Evolutionary conservation across 495 filamentous ascomycete genomes (phyloP), one percentile per base, ranked within the genome.

Genomic region (Lentithecium fluviatile): DNA sequence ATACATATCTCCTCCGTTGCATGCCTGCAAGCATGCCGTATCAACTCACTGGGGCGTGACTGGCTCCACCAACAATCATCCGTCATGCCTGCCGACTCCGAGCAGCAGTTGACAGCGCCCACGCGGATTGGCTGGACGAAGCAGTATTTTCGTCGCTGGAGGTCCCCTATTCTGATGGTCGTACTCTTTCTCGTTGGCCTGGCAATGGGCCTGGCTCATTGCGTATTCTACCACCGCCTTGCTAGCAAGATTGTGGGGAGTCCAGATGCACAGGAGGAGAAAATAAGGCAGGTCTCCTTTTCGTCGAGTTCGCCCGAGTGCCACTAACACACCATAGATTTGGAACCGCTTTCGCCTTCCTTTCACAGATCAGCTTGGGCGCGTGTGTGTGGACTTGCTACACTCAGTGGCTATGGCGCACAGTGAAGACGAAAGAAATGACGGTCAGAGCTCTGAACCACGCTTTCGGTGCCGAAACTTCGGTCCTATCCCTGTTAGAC

Each of bases 401-500:
- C 47, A 60, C 58, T 2, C 58, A 60, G 25, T 60, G 58, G 58
- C 29, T 60, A 1, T 60, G 58, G 58, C 8, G 48, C 37, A 60
- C 50, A 6, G 49, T 60, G 10, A 47, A 47, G 12, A 43, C 19
- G 19, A 54, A 34, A 2, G 58, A 53, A 17, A 46, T 53, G 58
- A 54, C 38, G 2, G 49, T 60, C 2, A n/a, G 24, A 6, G 38
- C 20, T n/a, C 21, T 46, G 0, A 60, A 60, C 25, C 40, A 21
- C 38, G 58, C 58, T 2, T 60, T 60, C 19, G 40, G 49, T 6
- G 50, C 20, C 2, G 56, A 60, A 36, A 60, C 56, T 8, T 60
- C 50, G 13, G 21, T 54, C 3, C 29, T 46, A 21, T 47, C 58
- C 1, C 32, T 60, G 15, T 19, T 60, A 6, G 53, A 60, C 23